A percentile compares a stretch with the other conserved stretches of the same genome.
phyloP scores from a whole-genome alignment of 257 asterid genomes.

The Hygrophila difformis region DNA sequence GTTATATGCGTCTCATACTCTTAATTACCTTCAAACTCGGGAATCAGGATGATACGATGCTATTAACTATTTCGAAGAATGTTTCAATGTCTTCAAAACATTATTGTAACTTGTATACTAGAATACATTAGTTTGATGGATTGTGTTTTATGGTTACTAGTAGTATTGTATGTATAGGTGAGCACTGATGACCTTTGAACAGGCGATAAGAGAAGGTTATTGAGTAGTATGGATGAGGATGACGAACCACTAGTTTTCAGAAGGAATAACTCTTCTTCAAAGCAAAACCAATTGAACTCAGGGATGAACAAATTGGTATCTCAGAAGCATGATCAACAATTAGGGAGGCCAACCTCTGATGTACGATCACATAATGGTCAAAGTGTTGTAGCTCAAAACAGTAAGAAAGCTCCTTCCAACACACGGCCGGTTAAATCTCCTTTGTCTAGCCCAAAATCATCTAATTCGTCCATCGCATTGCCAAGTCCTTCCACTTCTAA shows the following conservation, averaged over 20 bases:
- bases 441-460: constrained; percentile 37
- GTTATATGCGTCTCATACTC: too few relatives aligned
- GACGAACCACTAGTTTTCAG: constrained; percentile 73
- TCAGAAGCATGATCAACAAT: constrained; percentile 48
- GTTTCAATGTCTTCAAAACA: too few relatives aligned
- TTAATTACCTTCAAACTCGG: too few relatives aligned
- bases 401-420: constrained; percentile 41
- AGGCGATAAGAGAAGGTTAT: constrained; percentile 33
- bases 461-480: constrained; percentile 27
- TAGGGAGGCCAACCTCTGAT: constrained; percentile 33
- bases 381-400: constrained; percentile 35
- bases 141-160: constrained; percentile 11
- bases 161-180: constrained; percentile 17
- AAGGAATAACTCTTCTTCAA: constrained; percentile 48
- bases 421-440: constrained; percentile 45
- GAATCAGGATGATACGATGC: too few relatives aligned
- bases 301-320: constrained; percentile 40
- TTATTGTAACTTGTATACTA: too few relatives aligned
- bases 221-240: constrained; percentile 67
- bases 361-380: constrained; percentile 57
- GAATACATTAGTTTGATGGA: too few relatives aligned
- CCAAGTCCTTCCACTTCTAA: constrained; percentile 33
- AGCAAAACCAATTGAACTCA: constrained; percentile 38
- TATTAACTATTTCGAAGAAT: too few relatives aligned
- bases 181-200: constrained; percentile 63